Evolutionary conservation across 1,284 basidiomycete genomes (phyloP).

Genomic region (Rhodotorula sp.): DNA sequence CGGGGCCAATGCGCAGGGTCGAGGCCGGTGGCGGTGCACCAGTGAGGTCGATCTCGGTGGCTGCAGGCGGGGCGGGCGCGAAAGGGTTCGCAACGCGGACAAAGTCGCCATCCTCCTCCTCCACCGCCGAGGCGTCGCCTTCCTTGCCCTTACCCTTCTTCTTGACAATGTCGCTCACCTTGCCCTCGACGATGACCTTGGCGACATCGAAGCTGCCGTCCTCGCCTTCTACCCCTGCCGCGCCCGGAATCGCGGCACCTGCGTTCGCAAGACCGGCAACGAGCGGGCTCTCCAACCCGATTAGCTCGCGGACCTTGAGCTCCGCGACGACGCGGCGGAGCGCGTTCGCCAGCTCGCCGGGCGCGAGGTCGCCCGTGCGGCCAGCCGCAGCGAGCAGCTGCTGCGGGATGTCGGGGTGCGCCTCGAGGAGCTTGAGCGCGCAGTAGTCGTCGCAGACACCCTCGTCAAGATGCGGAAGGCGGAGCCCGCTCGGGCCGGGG

Average conservation of each 20-base stretch:
- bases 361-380: neutral
- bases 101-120: constrained; percentile 59
- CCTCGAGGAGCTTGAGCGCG: constrained; percentile 58
- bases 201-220: constrained; percentile 70
- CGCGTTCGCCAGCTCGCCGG: constrained; percentile 27
- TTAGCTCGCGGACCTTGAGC: constrained; percentile 53
- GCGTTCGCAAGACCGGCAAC: constrained; percentile 43
- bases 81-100: constrained; percentile 77
- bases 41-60: constrained; percentile 47
- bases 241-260: constrained; percentile 40
- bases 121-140: neutral
- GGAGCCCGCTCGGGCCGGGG: constrained; percentile 60
- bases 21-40: constrained; percentile 46
- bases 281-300: constrained; percentile 55
- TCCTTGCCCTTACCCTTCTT: constrained; percentile 54
- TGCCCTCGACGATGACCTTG: constrained; percentile 55
- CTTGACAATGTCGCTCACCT: constrained; percentile 62
- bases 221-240: constrained; percentile 69
- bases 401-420: constrained; percentile 7
- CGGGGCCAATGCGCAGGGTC: constrained; percentile 76
- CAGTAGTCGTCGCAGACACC: constrained; percentile 74
- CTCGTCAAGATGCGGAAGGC: constrained; percentile 64
- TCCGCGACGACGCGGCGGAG: constrained; percentile 59
- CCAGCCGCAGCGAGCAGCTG: constrained; percentile 14
- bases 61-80: constrained; percentile 58